Evolutionary conservation across 2,329 filamentous ascomycete species (phyloP).

Genomic region (Clarireedia homoeocarpa): DNA sequence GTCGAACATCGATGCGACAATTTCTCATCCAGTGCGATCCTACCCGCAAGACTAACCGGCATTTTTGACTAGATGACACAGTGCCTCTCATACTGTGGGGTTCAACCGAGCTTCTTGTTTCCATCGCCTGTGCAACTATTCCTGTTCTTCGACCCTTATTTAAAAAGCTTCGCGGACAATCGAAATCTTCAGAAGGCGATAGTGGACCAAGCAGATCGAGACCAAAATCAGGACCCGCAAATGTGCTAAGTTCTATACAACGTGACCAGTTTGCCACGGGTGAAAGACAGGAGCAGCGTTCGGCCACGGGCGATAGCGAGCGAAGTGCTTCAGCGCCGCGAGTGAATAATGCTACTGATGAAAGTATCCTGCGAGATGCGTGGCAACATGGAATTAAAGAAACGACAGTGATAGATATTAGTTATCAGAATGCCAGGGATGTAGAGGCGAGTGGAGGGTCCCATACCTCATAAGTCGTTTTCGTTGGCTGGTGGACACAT

Average conservation of each 20-base stretch:
- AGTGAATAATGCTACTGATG: conserved; percentile 4
- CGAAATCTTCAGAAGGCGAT: not conserved
- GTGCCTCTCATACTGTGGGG: conserved; percentile 4
- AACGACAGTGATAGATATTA: not conserved
- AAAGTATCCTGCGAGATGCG: conserved; percentile 2
- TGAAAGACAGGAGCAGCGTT: not conserved
- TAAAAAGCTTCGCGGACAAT: not conserved
- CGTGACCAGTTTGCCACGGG: not conserved
- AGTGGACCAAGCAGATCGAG: not conserved
- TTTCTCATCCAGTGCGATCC: not conserved
- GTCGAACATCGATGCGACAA: not conserved
- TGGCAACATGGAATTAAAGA: conserved; percentile 1
- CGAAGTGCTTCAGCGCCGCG: not conserved
- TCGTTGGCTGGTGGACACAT: too few species aligned
- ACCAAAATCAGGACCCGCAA: not conserved
- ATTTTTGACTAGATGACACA: not conserved
- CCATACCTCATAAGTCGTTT: too few species aligned
- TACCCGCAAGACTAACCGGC: not conserved
- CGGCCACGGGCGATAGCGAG: not conserved
- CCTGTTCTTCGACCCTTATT: conserved; percentile 2
- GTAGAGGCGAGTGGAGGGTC: too few species aligned
- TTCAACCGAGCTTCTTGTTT: conserved; percentile 1
- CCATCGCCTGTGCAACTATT: conserved; percentile 2
- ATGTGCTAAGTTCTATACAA: conserved; percentile 1
- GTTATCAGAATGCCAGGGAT: not conserved